Evolutionary conservation across 495 filamentous ascomycete genomes (phyloP).

Genomic region (Chaetomium tenue): DNA sequence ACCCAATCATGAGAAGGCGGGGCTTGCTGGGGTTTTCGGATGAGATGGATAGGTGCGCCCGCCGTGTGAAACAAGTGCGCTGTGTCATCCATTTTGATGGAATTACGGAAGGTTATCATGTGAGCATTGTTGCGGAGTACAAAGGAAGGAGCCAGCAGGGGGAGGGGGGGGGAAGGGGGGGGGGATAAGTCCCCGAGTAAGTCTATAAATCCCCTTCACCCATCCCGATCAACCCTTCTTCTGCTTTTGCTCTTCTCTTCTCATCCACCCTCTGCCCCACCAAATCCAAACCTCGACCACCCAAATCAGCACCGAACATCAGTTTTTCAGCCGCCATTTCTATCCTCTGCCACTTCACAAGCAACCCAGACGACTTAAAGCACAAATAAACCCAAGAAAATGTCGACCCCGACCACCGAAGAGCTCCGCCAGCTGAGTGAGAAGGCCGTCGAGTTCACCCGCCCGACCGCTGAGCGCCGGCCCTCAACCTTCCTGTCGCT

Average conservation of each 20-base stretch:
- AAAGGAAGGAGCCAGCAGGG: conserved; percentile 9
- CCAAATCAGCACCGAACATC: not conserved
- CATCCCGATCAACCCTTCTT: conserved; percentile 4
- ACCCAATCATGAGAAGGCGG: conserved; percentile 25
- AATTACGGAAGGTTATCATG: conserved; percentile 20
- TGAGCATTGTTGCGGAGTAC: conserved; percentile 29
- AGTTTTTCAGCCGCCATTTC: not conserved
- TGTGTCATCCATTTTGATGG: not conserved
- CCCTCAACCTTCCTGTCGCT: conserved; percentile 46
- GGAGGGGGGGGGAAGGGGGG: not conserved
- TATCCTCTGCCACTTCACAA: not conserved
- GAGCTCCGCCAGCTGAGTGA: conserved; percentile 30
- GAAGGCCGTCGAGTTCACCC: conserved; percentile 26
- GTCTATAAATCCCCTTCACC: conserved; percentile 19
- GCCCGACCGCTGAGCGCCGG: conserved; percentile 29
- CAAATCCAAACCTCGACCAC: not conserved
- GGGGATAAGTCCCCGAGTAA: too few species aligned
- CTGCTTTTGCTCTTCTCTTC: conserved; percentile 8
- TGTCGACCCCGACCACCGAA: conserved; percentile 21
- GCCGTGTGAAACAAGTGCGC: conserved; percentile 18
- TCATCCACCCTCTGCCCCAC: not conserved
- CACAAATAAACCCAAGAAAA: not conserved
- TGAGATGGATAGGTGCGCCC: conserved; percentile 14
- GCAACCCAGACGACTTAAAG: not conserved
- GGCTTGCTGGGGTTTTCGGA: conserved; percentile 22